Evolutionary conservation across 331 rosid genomes (phyloP), one percentile per base, ranked within the genome.

Genomic region (Acacia concinna): DNA sequence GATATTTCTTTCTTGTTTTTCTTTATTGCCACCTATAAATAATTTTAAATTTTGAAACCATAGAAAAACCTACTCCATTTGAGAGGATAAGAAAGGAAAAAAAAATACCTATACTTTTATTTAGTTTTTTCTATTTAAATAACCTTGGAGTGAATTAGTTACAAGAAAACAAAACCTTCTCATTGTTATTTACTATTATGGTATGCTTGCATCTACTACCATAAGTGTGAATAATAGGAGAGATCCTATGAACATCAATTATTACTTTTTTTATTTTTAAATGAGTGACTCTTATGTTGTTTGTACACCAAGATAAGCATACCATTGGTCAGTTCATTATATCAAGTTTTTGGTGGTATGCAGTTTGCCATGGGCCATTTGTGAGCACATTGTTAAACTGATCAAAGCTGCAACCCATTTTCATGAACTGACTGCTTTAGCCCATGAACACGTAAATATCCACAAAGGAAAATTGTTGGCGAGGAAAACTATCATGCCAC

Each of bases 281-380:
- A 40, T 75, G 57, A 25, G 54, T 51, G 65, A 68, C n/a, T 38
- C 47, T 51, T 57, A 37, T 37, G 47, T 38, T 25, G 70, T 43
- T 40, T 17, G n/a, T 32, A 34, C 10, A 2, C 71, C 35, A 27
- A 74, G n/a, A 37, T 57, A 74, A 28, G 78, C 25, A 40, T 40
- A 43, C 0, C 0, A 5, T 59, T 14, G 68, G 51, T 4, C 2
- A 8, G 49, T 14, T 52, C 78, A 78, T 81, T 69, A 49, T 62
- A 84, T 80, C 13, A 80, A 46, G 78, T 47, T 75, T 74, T 84
- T 47, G 64, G 77, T 83, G 84, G 73, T 83, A 76, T 41, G 79
- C 92, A 95, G 98, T 84, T 84, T 95, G 51, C 98, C 99, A 78
- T 96, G 99, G 99, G 97, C 97, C 81, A 93, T 96, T 49, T 96